These are phyloP conservation scores for Cyberlindnera saturnus DNA, from an alignment of 805 yeast species.

Conservation along the genomic window DNA sequence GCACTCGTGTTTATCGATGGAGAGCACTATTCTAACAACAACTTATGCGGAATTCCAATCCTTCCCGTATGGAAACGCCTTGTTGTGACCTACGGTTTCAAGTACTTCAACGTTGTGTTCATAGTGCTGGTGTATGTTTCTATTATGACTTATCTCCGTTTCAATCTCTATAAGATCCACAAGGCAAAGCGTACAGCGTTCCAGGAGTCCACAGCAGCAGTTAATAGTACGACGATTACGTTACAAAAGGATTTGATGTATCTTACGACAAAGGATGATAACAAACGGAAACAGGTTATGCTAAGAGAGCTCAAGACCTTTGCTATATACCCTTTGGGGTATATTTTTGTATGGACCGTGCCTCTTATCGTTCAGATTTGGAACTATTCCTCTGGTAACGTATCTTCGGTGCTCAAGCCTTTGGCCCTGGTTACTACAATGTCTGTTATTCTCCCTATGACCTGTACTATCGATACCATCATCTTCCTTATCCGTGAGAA, in stretches of 20 bases:
- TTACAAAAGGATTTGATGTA: constrained; percentile 18
- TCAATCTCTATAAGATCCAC: constrained; percentile 8
- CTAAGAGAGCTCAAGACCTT: constrained; percentile 18
- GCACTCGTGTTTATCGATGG: constrained; percentile 12
- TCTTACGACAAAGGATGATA: constrained; percentile 6
- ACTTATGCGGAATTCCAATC: constrained; percentile 13
- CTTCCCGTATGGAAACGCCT: constrained; percentile 18
- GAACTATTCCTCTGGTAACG: constrained; percentile 1
- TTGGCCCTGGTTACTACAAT: constrained; percentile 25
- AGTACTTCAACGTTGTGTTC: constrained; percentile 11
- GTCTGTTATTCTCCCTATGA: constrained; percentile 71
- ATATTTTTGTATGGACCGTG: constrained; percentile 16
- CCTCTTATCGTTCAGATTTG: constrained; percentile 13
- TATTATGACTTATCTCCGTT: constrained; percentile 12
- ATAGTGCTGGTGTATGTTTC: constrained; percentile 14
- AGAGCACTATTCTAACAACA: constrained; percentile 7
- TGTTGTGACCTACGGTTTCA: constrained; percentile 13
- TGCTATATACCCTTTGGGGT: constrained; percentile 19
- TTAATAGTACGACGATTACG: constrained; percentile 1
- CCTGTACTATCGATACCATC: constrained; percentile 67
- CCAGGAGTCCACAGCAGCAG: background rate
- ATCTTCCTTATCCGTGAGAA: constrained; percentile 72
- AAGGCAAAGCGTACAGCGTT: constrained; percentile 9
- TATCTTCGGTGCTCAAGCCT: constrained; percentile 1
- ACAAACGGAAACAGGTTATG: constrained; percentile 6